phyloP scores from a whole-genome alignment of 306 rosid species.

The Urtica urens region DNA sequence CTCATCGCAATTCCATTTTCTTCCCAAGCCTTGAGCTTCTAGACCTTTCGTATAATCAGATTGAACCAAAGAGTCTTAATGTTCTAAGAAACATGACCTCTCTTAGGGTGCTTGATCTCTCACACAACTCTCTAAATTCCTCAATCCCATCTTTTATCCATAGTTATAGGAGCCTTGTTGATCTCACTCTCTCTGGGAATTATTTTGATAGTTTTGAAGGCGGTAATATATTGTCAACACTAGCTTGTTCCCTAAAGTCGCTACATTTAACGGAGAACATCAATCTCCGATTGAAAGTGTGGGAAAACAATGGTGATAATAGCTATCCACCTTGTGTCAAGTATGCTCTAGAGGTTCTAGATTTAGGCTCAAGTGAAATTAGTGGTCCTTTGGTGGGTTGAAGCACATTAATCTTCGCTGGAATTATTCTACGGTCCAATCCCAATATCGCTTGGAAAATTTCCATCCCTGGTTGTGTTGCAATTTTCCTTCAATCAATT shows the following conservation, averaged over 20 bases:
- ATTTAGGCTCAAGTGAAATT: neutral
- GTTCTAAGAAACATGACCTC: slow-evolving; percentile 6
- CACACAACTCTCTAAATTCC: neutral
- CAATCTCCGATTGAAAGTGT: neutral
- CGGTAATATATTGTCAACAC: neutral
- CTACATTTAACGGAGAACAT: slow-evolving; percentile 1
- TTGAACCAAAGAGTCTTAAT: neutral
- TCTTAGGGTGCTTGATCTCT: slow-evolving; percentile 13
- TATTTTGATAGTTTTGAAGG: neutral
- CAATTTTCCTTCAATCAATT: neutral
- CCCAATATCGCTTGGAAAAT: neutral
- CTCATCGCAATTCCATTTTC: neutral
- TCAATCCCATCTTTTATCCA: slow-evolving; percentile 21
- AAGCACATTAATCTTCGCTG: neutral
- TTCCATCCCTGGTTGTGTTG: neutral
- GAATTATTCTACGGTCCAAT: slow-evolving; percentile 3
- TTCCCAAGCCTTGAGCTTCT: neutral
- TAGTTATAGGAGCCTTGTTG: slow-evolving; percentile 8
- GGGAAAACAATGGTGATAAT: neutral
- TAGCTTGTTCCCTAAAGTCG: slow-evolving; percentile 7
- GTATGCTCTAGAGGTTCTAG: neutral
- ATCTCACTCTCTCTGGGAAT: neutral
- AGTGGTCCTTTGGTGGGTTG: slow-evolving; percentile 15
- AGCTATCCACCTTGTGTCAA: slow-evolving; percentile 2
- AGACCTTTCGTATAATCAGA: neutral